Evolutionary conservation across 805 yeast genomes (phyloP).

Genomic region (Yamadazyma paraphyllophila): DNA sequence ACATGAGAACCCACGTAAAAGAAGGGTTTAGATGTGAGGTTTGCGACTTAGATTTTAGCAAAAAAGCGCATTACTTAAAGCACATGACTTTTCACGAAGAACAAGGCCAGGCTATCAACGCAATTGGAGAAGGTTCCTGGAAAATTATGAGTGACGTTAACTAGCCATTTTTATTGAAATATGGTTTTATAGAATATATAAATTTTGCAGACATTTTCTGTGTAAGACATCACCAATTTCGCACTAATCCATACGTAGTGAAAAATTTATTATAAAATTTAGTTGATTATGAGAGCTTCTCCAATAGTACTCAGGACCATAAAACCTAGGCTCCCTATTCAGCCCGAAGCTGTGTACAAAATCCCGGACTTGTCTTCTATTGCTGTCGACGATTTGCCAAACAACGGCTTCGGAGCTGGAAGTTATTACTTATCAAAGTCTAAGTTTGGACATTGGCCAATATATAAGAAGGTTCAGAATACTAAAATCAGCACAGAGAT

Average conservation of each 20-base stretch:
- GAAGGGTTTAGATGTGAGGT: slow-evolving; percentile 4
- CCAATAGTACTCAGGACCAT: slow-evolving; percentile 21
- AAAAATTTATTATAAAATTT: slow-evolving; percentile 4
- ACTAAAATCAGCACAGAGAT: slow-evolving; percentile 71
- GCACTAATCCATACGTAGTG: not conserved
- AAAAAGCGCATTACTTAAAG: slow-evolving; percentile 2
- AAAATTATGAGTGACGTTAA: not conserved
- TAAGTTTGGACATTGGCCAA: slow-evolving; percentile 71
- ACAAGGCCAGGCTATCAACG: not conserved
- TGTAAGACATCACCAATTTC: not conserved
- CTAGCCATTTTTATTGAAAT: not conserved
- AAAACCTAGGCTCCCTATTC: slow-evolving; percentile 17
- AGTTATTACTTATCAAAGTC: slow-evolving; percentile 50
- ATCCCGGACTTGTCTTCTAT: slow-evolving; percentile 30
- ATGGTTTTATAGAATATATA: slow-evolving; percentile 1
- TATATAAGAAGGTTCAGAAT: slow-evolving; percentile 66
- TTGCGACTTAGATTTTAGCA: slow-evolving; percentile 7
- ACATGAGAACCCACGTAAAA: slow-evolving; percentile 68
- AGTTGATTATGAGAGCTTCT: slow-evolving; percentile 25
- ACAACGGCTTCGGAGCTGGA: slow-evolving; percentile 33
- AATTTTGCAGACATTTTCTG: not conserved
- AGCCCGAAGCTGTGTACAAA: slow-evolving; percentile 18
- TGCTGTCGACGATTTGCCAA: slow-evolving; percentile 24
- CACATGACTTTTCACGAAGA: slow-evolving; percentile 9
- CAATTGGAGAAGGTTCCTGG: not conserved